Evolutionary conservation across 768 basidiomycete genomes (phyloP).

Genomic region (Mycena kentingensis): DNA sequence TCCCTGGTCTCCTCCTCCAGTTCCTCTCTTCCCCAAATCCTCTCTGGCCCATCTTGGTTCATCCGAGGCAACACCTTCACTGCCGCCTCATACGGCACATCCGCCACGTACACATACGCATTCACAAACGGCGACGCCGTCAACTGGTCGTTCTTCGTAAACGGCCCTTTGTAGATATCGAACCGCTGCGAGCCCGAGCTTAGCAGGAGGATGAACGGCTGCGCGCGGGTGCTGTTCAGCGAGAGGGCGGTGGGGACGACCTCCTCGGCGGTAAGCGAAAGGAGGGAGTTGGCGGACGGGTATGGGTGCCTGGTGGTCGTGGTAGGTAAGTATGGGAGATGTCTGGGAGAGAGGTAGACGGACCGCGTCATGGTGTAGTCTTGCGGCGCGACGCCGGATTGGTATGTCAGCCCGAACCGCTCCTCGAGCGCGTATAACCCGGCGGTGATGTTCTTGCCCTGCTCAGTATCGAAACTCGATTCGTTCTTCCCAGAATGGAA

Average conservation of each 20-base stretch:
- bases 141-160: conserved; percentile 62
- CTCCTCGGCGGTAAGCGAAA: conserved; percentile 46
- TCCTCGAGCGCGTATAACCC: conserved; percentile 42
- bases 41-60: conserved; percentile 17
- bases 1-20: neutral
- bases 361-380: conserved; percentile 57
- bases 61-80: conserved; percentile 41
- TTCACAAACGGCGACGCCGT: conserved; percentile 57
- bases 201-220: conserved; percentile 46
- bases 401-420: conserved; percentile 48
- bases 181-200: conserved; percentile 51
- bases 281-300: conserved; percentile 45
- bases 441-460: conserved; percentile 48
- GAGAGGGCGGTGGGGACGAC: conserved; percentile 43
- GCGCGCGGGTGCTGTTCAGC: conserved; percentile 46
- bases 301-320: conserved; percentile 38
- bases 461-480: conserved; percentile 58
- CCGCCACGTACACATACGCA: conserved; percentile 47
- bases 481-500: conserved; percentile 64
- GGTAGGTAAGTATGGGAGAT: neutral
- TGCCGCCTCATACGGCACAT: conserved; percentile 42
- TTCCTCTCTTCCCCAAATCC: conserved; percentile 8
- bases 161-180: conserved; percentile 50
- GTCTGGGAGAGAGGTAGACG: conserved; percentile 1
- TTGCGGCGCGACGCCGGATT: conserved; percentile 57